phyloP scores from a whole-genome alignment of 495 filamentous ascomycete species.

The Pyronema domesticum region DNA sequence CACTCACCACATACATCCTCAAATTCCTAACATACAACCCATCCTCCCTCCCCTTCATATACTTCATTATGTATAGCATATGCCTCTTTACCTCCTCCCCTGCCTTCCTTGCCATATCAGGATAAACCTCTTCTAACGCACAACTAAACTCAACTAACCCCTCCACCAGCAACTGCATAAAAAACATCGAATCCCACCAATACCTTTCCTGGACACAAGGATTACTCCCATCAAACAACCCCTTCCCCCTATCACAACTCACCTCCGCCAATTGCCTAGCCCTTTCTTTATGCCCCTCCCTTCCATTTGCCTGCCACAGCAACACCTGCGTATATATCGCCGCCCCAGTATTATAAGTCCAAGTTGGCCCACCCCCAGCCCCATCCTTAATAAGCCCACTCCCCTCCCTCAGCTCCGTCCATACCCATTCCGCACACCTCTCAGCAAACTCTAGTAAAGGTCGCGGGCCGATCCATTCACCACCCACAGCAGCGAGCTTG shows the following conservation, averaged over 20 bases:
- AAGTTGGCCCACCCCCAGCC: constrained; percentile 14
- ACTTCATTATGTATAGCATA: constrained; percentile 12
- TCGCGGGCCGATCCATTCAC: neutral
- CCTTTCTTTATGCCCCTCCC: neutral
- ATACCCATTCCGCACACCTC: constrained; percentile 9
- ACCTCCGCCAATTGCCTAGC: constrained; percentile 13
- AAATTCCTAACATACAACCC: constrained; percentile 19
- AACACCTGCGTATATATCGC: constrained; percentile 15
- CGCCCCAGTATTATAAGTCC: constrained; percentile 20
- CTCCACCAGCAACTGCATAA: constrained; percentile 19
- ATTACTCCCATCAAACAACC: constrained; percentile 13
- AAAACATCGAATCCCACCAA: constrained; percentile 22
- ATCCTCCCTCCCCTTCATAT: constrained; percentile 15
- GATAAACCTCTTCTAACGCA: constrained; percentile 8
- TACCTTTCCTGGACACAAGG: constrained; percentile 10
- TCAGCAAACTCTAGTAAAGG: neutral
- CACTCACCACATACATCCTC: constrained; percentile 15
- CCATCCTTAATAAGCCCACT: constrained; percentile 21
- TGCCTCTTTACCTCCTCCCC: constrained; percentile 12
- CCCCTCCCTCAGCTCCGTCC: constrained; percentile 9
- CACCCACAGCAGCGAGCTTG: constrained; percentile 1
- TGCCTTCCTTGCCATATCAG: constrained; percentile 4
- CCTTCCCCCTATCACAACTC: constrained; percentile 14
- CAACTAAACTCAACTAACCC: constrained; percentile 14
- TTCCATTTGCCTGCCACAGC: constrained; percentile 9